Evolutionary conservation across 495 filamentous ascomycete genomes (phyloP), one percentile per base, ranked within the genome.

Genomic region (Xylaria nigripes): DNA sequence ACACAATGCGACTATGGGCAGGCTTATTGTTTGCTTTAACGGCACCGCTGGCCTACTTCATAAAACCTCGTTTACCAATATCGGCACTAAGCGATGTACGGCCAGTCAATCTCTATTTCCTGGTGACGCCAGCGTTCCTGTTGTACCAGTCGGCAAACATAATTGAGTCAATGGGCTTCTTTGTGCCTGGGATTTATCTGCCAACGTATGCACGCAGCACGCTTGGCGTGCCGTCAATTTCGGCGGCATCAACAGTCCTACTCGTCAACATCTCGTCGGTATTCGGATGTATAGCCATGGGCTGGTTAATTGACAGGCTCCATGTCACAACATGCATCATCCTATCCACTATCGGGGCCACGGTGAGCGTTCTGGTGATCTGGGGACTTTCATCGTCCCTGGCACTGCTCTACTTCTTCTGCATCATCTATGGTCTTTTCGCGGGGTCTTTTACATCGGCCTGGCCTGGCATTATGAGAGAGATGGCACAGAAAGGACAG

Each of bases 401-500:
- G 9, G 71, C 75, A 1, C 65, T 80, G 29, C 72, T 88, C 6
- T 77, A 75, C 48, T 57, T 84, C 18, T 89, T 89, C 64, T 79
- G 77, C 21, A 57, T 86, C 10, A 61, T 77, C 1, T 87, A 85
- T 65, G 85, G 85, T 1, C 72, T 86, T 54, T 86, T 84, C 49
- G 84, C 83, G 0, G 83, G 85, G 29, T 77, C 80, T 0, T 85
- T 79, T 57, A 76, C 73, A 0, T 72, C 72, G 4, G 79, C 77
- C 2, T 85, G 80, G 75, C 71, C 78, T 1, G 82, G 77, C 1
- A 72, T 82, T 30, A 76, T 82, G 36, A 77, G 68, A 9, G 72
- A 79, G 45, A 67, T 84, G 5, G 42, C 55, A 8, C 56, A 56
- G 40, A 64, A 66, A 48, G 63, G 45, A 34, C 60, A 66, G 22